Evolutionary conservation across 345 rosid genomes (phyloP).

Genomic region (Citrus sp.): DNA sequence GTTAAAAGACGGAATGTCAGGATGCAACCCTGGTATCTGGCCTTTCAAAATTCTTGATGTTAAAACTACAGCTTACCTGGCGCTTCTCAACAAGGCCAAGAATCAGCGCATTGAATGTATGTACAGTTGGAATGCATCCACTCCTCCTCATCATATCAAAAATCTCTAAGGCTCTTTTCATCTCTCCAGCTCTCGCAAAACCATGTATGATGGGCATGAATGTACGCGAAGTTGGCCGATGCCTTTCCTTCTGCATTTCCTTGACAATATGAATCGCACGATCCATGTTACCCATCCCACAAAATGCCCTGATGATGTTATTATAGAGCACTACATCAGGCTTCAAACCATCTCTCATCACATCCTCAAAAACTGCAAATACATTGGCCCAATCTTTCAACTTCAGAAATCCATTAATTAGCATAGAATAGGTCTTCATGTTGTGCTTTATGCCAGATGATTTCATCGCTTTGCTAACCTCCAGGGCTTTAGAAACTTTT

Average conservation of each 20-base stretch:
- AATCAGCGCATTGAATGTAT: constrained; percentile 86
- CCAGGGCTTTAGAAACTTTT: constrained; percentile 80
- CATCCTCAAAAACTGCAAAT: constrained; percentile 85
- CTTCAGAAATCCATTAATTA: constrained; percentile 85
- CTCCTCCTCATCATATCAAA: constrained; percentile 90
- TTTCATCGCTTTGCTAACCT: constrained; percentile 78
- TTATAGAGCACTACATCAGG: constrained; percentile 89
- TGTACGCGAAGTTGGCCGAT: constrained; percentile 75
- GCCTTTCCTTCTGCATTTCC: constrained; percentile 85
- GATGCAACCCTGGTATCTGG: too few relatives aligned
- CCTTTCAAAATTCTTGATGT: neutral
- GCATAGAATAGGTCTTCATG: constrained; percentile 91
- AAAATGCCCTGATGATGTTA: constrained; percentile 79
- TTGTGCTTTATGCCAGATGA: constrained; percentile 75
- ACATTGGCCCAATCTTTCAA: constrained; percentile 97
- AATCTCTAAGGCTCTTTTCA: constrained; percentile 71
- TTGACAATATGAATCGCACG: constrained; percentile 81
- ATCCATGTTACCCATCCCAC: constrained; percentile 98
- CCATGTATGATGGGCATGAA: constrained; percentile 91
- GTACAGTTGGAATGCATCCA: constrained; percentile 92
- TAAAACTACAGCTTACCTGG: constrained; percentile 46
- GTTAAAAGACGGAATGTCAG: neutral
- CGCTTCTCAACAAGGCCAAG: constrained; percentile 89
- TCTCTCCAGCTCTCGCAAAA: constrained; percentile 79
- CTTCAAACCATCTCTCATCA: constrained; percentile 64